These are phyloP conservation scores for Penicillium carneum DNA, from an alignment of 2,329 filamentous ascomycete genomes.

Conservation along the genomic window DNA sequence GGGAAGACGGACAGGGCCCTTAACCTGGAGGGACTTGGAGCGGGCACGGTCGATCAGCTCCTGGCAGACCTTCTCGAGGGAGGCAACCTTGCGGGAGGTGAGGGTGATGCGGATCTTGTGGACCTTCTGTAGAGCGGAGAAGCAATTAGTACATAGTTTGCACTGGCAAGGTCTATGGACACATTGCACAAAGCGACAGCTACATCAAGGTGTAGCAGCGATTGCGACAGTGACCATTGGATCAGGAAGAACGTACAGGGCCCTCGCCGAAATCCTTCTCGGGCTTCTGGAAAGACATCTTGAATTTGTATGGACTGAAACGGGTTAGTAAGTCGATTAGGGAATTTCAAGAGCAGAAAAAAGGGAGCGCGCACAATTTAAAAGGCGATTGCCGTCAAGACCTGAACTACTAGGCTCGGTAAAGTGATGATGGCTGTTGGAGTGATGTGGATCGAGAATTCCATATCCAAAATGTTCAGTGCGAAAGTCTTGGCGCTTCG, in stretches of 20 bases:
- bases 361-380: conserved; percentile 26
- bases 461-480: conserved; percentile 36
- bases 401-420: conserved; percentile 79
- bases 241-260: conserved; percentile 66
- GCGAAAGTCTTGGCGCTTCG: conserved; percentile 47
- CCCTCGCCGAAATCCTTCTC: conserved; percentile 93
- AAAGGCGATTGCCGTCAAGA: conserved; percentile 69
- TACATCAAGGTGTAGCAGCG: conserved; percentile 16
- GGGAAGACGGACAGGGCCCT: conserved; percentile 96
- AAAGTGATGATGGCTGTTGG: conserved; percentile 72
- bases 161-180: conserved; percentile 8
- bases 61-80: conserved; percentile 96
- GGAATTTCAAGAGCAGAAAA: conserved; percentile 17
- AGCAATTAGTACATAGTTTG: conserved; percentile 21
- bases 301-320: conserved; percentile 53
- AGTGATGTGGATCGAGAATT: conserved; percentile 33
- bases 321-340: conserved; percentile 32
- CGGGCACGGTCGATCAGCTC: conserved; percentile 99
- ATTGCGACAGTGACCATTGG: conserved; percentile 18
- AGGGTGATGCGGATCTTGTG: conserved; percentile 99
- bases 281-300: conserved; percentile 92
- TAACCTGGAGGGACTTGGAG: conserved; percentile 97
- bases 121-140: conserved; percentile 69
- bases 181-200: conserved; percentile 16
- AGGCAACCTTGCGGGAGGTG: conserved; percentile 89